Evolutionary conservation across 345 rosid species (phyloP).

Genomic region (Triadica sebifera): DNA sequence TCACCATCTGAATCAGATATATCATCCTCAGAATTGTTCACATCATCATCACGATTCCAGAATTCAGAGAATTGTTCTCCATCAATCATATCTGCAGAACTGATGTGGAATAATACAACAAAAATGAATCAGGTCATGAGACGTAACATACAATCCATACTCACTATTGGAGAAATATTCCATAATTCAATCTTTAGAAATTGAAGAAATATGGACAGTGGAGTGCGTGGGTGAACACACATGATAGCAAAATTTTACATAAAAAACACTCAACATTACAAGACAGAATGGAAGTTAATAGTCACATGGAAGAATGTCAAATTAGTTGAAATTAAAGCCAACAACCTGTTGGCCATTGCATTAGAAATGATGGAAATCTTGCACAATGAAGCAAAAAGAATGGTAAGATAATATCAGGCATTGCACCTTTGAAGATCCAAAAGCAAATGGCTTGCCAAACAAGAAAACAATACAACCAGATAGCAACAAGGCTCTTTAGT

Average conservation of each 20-base stretch:
- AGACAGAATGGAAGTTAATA: too few species aligned
- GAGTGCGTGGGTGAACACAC: background rate
- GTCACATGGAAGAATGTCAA: background rate
- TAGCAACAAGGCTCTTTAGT: background rate
- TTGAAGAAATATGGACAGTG: background rate
- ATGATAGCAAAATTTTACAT: too few species aligned
- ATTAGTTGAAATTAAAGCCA: background rate
- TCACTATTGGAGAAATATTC: too few species aligned
- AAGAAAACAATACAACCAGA: background rate
- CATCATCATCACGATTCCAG: constrained; percentile 88
- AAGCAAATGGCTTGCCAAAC: background rate
- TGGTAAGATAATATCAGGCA: too few species aligned
- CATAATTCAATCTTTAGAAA: background rate
- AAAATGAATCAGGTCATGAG: constrained; percentile 17
- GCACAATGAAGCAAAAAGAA: constrained; percentile 1
- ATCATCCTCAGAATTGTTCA: constrained; percentile 76
- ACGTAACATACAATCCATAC: background rate
- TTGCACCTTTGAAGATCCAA: too few species aligned
- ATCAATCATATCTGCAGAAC: constrained; percentile 44
- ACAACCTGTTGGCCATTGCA: background rate
- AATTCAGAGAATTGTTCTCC: constrained; percentile 68
- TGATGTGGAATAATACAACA: constrained; percentile 25
- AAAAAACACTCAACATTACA: too few species aligned
- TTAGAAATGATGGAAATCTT: background rate
- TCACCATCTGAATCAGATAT: constrained; percentile 86